A percentile compares a stretch with the other conserved stretches of the same genome.
Evolutionary conservation across 164 flowering plant species (phyloP).

Genomic region (Echeveria elegans): DNA sequence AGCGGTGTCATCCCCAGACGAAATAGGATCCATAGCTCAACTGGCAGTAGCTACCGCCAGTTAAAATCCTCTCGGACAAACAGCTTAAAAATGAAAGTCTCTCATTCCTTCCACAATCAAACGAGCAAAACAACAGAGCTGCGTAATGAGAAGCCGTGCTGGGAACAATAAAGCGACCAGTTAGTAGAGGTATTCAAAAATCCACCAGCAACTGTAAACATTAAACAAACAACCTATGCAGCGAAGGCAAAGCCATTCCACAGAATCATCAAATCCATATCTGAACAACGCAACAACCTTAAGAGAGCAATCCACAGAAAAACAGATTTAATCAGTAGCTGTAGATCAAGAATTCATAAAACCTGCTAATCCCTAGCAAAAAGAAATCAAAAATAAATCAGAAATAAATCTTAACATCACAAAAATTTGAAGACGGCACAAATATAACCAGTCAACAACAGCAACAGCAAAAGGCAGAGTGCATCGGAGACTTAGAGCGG

Average conservation of each 20-base stretch:
- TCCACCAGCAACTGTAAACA: constrained; percentile 27
- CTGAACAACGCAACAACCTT: constrained; percentile 36
- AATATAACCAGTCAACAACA: too few species aligned
- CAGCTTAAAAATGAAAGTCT: constrained; percentile 17
- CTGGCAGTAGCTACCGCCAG: constrained; percentile 19
- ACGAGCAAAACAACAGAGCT: not conserved
- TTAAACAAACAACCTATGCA: constrained; percentile 7
- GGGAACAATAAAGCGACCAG: too few species aligned
- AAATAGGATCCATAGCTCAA: constrained; percentile 36
- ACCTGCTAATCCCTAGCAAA: too few species aligned
- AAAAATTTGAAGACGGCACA: too few species aligned
- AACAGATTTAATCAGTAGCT: too few species aligned
- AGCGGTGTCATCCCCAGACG: constrained; percentile 46
- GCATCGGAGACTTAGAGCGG: not conserved
- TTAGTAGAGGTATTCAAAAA: not conserved
- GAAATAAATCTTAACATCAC: too few species aligned
- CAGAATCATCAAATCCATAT: constrained; percentile 48
- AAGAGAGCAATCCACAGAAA: constrained; percentile 1
- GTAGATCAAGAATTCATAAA: constrained; percentile 16
- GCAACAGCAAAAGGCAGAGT: too few species aligned
- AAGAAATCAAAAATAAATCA: too few species aligned
- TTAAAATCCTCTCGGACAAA: constrained; percentile 25
- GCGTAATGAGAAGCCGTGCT: too few species aligned
- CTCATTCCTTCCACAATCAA: constrained; percentile 15
- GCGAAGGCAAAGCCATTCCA: constrained; percentile 23